Base-by-base conservation (phyloP, 306 rosid genomes). In the Cucumis melo region DNA sequence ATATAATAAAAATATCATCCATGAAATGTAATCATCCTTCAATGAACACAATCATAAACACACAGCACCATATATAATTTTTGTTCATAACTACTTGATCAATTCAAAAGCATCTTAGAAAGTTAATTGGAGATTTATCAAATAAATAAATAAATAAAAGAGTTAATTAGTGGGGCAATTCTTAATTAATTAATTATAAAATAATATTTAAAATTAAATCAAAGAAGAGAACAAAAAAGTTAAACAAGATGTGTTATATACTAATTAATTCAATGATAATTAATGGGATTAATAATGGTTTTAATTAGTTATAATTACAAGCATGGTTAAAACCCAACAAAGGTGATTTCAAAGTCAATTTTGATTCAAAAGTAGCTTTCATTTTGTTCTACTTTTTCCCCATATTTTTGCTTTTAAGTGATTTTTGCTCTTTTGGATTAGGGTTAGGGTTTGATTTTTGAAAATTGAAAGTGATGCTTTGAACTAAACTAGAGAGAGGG, bases 311-410 rank as follows among this genome's bases (percentile, higher is more conserved):
- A 72, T 72, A 57, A 72, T 72, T 72, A 72, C 44, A 72, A 50
- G 76, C 76, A 72, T 72, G 76, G 76, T 50, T 72, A 72, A 72
- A 50, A 23, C 76, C 76, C 76, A 72, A 72, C 60, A 72, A 72
- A 72, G 44, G 60, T 72, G 60, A 48, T 72, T 27, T 72, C 16
- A 72, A 48, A 72, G 60, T 72, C 60, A 72, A 72, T 72, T 42
- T 72, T 46, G 15, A 72, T 72, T 27, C 44, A 48, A 72, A 72
- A 72, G 76, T 72, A 50, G 60, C 60, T 72, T 72, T 70, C 21
- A 24, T 71, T 5, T 46, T 71, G 14, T 71, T 68, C 34, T 68
- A 36, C 32, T 67, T 41, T 21, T 68, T 68, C 2, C 1, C 55
- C 11, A 6, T 21, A 6, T 41, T 21, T 44, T 20, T 68, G 23